Conservation (phyloP, 106 monocot genomes). For the Phalaenopsis aphrodite region DNA sequence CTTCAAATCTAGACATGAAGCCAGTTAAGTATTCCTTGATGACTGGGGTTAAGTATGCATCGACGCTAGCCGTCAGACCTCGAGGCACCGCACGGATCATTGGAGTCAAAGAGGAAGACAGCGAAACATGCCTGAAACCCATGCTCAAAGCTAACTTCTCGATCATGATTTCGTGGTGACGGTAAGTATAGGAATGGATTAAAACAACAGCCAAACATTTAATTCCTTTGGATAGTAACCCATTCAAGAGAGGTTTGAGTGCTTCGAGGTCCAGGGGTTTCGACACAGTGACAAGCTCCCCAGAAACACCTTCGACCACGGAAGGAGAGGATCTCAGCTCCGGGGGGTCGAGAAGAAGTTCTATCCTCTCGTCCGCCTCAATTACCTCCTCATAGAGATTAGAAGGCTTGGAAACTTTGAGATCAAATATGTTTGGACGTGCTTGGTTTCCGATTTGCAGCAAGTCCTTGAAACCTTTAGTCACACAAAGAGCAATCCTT, state of each 20-base stretch:
- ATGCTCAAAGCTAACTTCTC: constrained; percentile 54
- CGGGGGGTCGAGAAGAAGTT: constrained; percentile 40
- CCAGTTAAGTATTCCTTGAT: constrained; percentile 87
- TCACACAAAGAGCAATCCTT: constrained; percentile 88
- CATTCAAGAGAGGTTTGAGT: constrained; percentile 43
- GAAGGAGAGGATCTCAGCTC: constrained; percentile 20
- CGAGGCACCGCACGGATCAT: constrained; percentile 95
- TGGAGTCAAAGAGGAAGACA: constrained; percentile 85
- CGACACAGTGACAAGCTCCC: constrained; percentile 57
- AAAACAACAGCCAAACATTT: constrained; percentile 83
- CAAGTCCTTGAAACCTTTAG: constrained; percentile 71
- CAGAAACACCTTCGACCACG: constrained; percentile 62
- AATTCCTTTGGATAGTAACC: constrained; percentile 75
- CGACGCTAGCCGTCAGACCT: constrained; percentile 85
- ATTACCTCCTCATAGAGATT: constrained; percentile 92
- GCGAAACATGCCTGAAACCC: constrained; percentile 87
- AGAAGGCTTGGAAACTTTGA: constrained; percentile 73
- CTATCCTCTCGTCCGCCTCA: constrained; percentile 88
- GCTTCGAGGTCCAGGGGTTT: constrained; percentile 62
- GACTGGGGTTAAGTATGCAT: constrained; percentile 89
- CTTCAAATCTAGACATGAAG: constrained; percentile 88
- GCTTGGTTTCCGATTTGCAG: constrained; percentile 98
- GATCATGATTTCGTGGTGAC: constrained; percentile 64
- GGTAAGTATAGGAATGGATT: constrained; percentile 94
- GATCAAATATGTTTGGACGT: constrained; percentile 82